Base-by-base conservation (phyloP, 768 basidiomycete genomes). In the Boletus tylopilopsis region DNA sequence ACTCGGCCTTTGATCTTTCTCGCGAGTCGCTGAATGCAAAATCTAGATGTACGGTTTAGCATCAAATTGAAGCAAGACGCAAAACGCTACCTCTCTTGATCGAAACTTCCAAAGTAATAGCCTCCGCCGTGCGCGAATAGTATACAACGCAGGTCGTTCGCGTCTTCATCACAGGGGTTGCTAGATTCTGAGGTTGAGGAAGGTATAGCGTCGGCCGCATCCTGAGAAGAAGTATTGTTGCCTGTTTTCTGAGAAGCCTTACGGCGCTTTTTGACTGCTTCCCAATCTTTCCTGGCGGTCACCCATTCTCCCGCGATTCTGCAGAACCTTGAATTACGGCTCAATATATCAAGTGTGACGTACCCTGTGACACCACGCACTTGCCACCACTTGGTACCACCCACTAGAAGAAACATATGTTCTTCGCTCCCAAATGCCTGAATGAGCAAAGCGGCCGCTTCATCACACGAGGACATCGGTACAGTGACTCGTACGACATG, bases 351-450 rank as follows among this genome's bases (percentile, higher is more conserved):
- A 37, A 54, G 50, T 7, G 47, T 48, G 33, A 71, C 70, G 64
- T 71, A 82, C 93, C 93, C 94, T 45, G 79, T 71, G 39, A 92
- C 64, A 18, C 87, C 85, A 35, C 94, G 84, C 29, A 94, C 92
- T 68, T 96, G 94, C 95, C 95, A 98, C 94, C 95, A 98, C 64
- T 94, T 94, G 6, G 82, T 80, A 2, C 95, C 95, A 11, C 95
- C 95, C 4, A 93, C 84, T 25, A 91, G 64, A 34, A 76, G 76
- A 54, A 81, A 78, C 41, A 77, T 80, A 13, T 79, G 74, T 34
- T 87, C 79, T 59, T 88, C 85, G n/a, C 94, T 94, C 2, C 94
- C 93, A 8, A 96, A 74, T 4, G 82, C 90, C 52, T 80, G 72
- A 49, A 94, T 83, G 40, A 97, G 75, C 55, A 82, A 68, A 1